Evolutionary conservation across 1,139 yeast species (phyloP), one percentile per base, ranked within the genome.

Genomic region (Saccharomyces pastorianus): DNA sequence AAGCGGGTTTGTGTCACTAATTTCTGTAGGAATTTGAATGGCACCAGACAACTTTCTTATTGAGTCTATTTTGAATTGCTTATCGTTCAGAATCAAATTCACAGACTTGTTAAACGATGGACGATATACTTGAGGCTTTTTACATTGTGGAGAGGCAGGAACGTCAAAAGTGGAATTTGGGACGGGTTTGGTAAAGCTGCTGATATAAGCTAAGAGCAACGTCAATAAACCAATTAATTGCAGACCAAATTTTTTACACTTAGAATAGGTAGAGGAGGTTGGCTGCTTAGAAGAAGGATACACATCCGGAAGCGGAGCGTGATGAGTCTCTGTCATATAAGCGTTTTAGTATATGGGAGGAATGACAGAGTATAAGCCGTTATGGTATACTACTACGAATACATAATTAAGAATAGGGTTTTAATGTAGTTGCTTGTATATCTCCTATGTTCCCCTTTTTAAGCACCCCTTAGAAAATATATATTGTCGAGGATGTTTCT

Each of bases 1-100:
- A 48, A 72, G 77, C 17, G 72, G 71, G 55, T 72, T 65, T 54
- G 73, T 73, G 64, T 86, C 95, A 57, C 72, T 80, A 20, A 81
- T 76, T 61, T 80, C 83, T 4, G 93, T 84, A 20, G 87, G 82
- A 49, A 84, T 72, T 60, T 75, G 76, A 29, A 87, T 74, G 1
- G 90, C 83, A 11, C 80, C 82, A 7, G 78, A 68, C 46, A 83
- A 70, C 59, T 75, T 77, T 13, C 67, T 61, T 27, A 77, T 73
- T 0, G 84, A 76, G 2, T 61, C 52, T 14, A 72, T 64, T 55
- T 73, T 74, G 61, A 73, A 82, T 0, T 62, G 59, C 13, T 71
- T 65, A 59, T 80, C 80, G 49, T 70, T 50, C 11, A 73, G 54
- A 49, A 73, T 71, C 23, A 52, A 57, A 14, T 65, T 66, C 27